Conservation (phyloP, 2,329 filamentous ascomycete species). For the Colletotrichum chlorophyti region DNA sequence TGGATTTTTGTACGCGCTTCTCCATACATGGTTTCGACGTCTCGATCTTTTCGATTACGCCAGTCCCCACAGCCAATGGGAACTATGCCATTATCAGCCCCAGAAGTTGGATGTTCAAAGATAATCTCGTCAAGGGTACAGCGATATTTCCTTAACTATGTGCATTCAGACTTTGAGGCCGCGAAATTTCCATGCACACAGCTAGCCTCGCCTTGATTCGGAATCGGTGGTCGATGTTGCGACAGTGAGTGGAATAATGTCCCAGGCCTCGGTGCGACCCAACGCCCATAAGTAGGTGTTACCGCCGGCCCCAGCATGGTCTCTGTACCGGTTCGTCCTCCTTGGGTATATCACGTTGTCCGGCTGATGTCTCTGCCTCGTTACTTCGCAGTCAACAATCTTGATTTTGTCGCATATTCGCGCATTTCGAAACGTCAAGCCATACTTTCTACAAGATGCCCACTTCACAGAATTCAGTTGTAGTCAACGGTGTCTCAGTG, state of each 20-base stretch:
- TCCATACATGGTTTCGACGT: neutral
- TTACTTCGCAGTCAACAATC: neutral
- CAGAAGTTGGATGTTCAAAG: neutral
- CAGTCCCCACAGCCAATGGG: neutral
- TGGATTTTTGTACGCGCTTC: neutral
- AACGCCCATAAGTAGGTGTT: neutral
- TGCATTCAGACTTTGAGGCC: neutral
- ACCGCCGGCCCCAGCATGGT: neutral
- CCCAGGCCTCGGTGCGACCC: neutral
- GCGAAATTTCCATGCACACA: neutral
- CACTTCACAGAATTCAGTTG: neutral
- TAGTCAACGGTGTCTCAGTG: neutral
- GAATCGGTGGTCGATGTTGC: neutral
- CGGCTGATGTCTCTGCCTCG: neutral
- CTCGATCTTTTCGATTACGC: neutral
- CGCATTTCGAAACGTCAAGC: too few species aligned
- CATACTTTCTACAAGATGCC: neutral
- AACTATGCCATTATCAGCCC: neutral
- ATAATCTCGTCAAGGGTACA: neutral
- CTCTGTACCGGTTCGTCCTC: too few species aligned
- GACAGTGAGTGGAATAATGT: neutral
- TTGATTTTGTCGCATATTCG: too few species aligned
- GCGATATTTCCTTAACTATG: neutral
- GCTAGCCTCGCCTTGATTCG: neutral
- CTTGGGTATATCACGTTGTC: fast-evolving